Percentiles rank a stretch among this genome's conserved stretches.
Evolutionary conservation across 305 asterid genomes (phyloP).

Genomic region (Fraxinus latifolia): DNA sequence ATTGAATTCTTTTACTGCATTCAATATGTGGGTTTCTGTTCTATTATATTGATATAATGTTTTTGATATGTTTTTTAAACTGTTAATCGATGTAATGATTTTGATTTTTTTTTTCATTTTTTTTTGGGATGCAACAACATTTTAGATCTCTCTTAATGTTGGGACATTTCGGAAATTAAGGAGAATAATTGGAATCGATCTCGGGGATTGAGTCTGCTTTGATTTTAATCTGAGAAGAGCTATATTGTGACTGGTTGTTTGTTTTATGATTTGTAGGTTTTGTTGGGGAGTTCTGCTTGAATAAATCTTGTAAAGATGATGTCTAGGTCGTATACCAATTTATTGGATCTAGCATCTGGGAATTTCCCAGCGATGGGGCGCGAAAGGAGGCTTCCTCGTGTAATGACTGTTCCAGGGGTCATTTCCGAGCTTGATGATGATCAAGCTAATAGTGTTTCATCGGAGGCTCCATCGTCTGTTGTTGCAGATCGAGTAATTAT

Average conservation of each 20-base stretch:
- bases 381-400: conserved; percentile 41
- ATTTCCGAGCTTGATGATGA: conserved; percentile 52
- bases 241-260: not conserved
- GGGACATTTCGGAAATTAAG: conserved; percentile 4
- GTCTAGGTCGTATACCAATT: conserved; percentile 49
- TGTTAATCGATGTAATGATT: conserved; percentile 9
- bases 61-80: not conserved
- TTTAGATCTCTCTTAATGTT: conserved; percentile 36
- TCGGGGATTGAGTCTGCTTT: conserved; percentile 10
- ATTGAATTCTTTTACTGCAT: conserved; percentile 17
- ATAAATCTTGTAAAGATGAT: conserved; percentile 36
- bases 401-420: conserved; percentile 51
- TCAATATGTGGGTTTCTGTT: conserved; percentile 31
- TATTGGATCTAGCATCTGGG: conserved; percentile 49
- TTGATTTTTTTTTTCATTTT: not conserved
- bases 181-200: not conserved
- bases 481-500: conserved; percentile 39
- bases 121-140: conserved; percentile 8
- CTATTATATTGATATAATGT: conserved; percentile 33
- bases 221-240: conserved; percentile 6
- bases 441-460: conserved; percentile 45
- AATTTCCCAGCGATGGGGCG: conserved; percentile 47
- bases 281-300: conserved; percentile 12
- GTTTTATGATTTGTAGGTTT: conserved; percentile 2
- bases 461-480: conserved; percentile 45